Evolutionary conservation across 768 basidiomycete genomes (phyloP).

Genomic region (Boletus reticuloceps): DNA sequence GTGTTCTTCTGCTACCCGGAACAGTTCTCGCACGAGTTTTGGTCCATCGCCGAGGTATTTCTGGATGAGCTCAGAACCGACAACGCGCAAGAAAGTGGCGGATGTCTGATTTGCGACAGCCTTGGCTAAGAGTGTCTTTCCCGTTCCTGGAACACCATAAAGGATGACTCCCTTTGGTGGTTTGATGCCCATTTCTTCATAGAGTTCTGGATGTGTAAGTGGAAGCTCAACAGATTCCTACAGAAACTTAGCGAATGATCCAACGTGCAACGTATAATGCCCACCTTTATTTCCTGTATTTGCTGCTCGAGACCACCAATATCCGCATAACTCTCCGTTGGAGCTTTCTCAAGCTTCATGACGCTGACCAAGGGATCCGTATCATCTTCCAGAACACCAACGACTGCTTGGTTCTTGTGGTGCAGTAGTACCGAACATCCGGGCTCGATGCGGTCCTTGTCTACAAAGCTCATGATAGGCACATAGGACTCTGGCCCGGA

Average conservation of each 20-base stretch:
- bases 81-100: constrained; percentile 95
- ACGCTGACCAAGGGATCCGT: constrained; percentile 94
- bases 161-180: constrained; percentile 99
- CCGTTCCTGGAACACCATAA: constrained; percentile 97
- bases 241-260: neutral
- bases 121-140: constrained; percentile 96
- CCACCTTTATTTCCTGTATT: constrained; percentile 97
- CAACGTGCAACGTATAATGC: constrained; percentile 7
- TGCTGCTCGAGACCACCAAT: constrained; percentile 96
- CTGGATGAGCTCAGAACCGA: constrained; percentile 97
- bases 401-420: constrained; percentile 92
- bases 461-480: constrained; percentile 95
- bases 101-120: constrained; percentile 98
- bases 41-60: constrained; percentile 99
- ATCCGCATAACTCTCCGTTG: constrained; percentile 97
- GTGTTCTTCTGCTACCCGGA: constrained; percentile 95
- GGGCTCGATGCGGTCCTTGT: constrained; percentile 96
- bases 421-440: constrained; percentile 93
- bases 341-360: constrained; percentile 99
- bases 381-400: constrained; percentile 95
- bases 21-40: constrained; percentile 95
- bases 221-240: constrained; percentile 98
- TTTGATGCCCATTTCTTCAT: constrained; percentile 99
- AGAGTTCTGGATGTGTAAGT: constrained; percentile 94
- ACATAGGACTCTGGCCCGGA: constrained; percentile 97